Percentiles rank a stretch among this genome's conserved stretches.
Conservation (phyloP, 768 basidiomycete species). For the Mycena crocata region DNA sequence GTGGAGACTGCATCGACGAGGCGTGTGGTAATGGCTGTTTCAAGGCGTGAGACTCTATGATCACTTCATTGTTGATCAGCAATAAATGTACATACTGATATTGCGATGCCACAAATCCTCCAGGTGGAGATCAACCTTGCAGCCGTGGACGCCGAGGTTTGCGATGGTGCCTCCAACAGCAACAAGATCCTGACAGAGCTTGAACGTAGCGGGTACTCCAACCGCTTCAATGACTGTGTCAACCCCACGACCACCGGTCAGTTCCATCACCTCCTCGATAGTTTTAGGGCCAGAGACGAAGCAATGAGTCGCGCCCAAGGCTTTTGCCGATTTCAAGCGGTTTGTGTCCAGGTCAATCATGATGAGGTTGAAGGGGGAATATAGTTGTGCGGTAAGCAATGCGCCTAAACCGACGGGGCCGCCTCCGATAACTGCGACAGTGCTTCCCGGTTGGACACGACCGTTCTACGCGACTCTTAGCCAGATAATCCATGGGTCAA, state of each 20-base stretch:
- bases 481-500: background rate
- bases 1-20: slow-evolving; percentile 35
- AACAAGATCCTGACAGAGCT: slow-evolving; percentile 38
- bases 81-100: slow-evolving; percentile 29
- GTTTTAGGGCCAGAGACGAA: slow-evolving; percentile 30
- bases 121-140: slow-evolving; percentile 34
- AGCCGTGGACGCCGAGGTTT: slow-evolving; percentile 39
- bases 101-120: slow-evolving; percentile 40
- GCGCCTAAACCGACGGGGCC: slow-evolving; percentile 38
- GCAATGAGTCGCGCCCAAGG: slow-evolving; percentile 36
- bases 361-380: slow-evolving; percentile 33
- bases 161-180: slow-evolving; percentile 39
- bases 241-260: slow-evolving; percentile 36
- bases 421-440: slow-evolving; percentile 36
- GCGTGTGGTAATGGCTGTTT: slow-evolving; percentile 28
- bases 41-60: background rate
- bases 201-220: slow-evolving; percentile 37
- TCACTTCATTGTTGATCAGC: background rate
- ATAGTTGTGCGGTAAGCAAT: slow-evolving; percentile 36
- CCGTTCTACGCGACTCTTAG: slow-evolving; percentile 22
- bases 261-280: slow-evolving; percentile 32
- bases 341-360: slow-evolving; percentile 34
- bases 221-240: slow-evolving; percentile 40
- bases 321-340: slow-evolving; percentile 28
- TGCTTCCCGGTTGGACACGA: slow-evolving; percentile 34